Evolutionary conservation across 2,329 filamentous ascomycete species (phyloP).

Genomic region (Aspergillus tubingensis): DNA sequence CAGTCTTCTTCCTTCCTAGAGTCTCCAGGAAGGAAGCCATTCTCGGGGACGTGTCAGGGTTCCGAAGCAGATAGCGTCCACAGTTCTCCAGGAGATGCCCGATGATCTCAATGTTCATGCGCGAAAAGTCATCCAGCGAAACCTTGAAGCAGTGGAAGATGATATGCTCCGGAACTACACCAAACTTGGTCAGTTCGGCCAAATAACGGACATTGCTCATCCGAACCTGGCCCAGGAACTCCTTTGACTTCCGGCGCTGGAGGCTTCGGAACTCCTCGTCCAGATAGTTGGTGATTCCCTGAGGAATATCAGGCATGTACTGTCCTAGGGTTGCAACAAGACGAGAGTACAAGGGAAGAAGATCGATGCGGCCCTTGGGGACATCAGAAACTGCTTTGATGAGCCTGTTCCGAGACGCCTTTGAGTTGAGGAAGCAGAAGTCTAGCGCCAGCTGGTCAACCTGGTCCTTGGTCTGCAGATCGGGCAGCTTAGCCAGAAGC

Average conservation of each 20-base stretch:
- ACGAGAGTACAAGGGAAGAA: conserved; percentile 88
- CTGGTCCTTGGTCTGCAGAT: conserved; percentile 85
- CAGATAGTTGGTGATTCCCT: conserved; percentile 85
- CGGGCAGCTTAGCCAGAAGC: conserved; percentile 81
- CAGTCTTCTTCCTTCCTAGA: conserved; percentile 90
- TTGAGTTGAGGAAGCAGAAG: conserved; percentile 98
- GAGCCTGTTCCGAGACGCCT: conserved; percentile 91
- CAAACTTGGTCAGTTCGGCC: conserved; percentile 95
- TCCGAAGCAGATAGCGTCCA: conserved; percentile 88
- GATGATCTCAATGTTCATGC: conserved; percentile 99
- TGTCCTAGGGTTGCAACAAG: conserved; percentile 89
- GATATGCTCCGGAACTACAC: conserved; percentile 95
- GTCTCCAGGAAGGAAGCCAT: conserved; percentile 96
- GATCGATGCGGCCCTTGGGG: conserved; percentile 87
- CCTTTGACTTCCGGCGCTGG: conserved; percentile 95
- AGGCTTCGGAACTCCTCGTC: conserved; percentile 97
- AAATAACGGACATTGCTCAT: conserved; percentile 96
- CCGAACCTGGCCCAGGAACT: conserved; percentile 91
- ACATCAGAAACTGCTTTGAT: conserved; percentile 93
- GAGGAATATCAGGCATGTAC: conserved; percentile 92
- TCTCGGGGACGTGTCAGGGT: conserved; percentile 85
- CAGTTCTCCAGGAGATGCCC: conserved; percentile 96
- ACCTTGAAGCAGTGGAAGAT: conserved; percentile 99
- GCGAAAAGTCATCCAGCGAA: conserved; percentile 93
- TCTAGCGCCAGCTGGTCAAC: conserved; percentile 93